Evolutionary conservation across 2,329 filamentous ascomycete species (phyloP).

Genomic region (Aureobasidium melanogenum): DNA sequence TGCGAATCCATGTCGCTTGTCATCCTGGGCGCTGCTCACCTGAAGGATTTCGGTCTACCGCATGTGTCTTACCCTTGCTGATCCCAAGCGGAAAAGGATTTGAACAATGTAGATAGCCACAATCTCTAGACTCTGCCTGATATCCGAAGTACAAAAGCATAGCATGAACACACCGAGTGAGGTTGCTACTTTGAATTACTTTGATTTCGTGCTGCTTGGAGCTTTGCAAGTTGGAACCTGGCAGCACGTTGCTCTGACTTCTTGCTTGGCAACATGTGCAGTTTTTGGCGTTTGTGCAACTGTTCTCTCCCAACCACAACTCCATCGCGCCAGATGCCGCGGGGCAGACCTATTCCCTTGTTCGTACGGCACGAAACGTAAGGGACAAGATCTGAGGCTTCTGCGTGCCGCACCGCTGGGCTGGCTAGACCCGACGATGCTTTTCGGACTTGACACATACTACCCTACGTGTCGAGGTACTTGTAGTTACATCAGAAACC

Average conservation of each 20-base stretch:
- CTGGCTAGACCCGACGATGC: neutral
- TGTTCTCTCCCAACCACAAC: neutral
- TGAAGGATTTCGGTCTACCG: neutral
- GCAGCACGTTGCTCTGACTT: neutral
- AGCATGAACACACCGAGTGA: neutral
- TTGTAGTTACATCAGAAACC: slow-evolving; percentile 2
- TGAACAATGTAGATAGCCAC: neutral
- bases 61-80: neutral
- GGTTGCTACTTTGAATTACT: neutral
- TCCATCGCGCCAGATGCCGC: neutral
- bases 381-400: neutral
- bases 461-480: neutral
- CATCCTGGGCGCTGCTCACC: neutral
- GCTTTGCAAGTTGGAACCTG: neutral
- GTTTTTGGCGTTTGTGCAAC: neutral
- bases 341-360: neutral
- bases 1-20: slow-evolving; percentile 6
- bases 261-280: neutral
- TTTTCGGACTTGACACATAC: neutral
- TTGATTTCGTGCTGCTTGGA: neutral
- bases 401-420: neutral
- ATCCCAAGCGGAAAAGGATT: neutral
- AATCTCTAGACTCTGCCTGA: neutral
- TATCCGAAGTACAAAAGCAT: neutral
- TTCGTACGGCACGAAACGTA: neutral